phyloP scores from a whole-genome alignment of 176 grass and related monocot species.

The Hsuehochloa calcarea region DNA sequence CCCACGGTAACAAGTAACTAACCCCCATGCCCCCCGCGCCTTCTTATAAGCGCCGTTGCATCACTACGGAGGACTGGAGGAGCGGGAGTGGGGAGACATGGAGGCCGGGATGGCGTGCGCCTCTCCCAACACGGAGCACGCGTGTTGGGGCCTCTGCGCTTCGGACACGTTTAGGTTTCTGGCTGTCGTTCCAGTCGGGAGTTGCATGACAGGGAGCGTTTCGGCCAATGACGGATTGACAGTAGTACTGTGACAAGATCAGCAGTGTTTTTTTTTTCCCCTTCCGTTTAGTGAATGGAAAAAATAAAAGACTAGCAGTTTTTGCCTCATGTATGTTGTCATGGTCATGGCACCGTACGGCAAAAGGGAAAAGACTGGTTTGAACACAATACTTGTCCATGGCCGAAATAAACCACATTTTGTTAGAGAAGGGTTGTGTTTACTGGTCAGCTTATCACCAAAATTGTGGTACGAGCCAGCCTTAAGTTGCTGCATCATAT shows the following conservation, averaged over 20 bases:
- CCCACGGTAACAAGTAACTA: conserved; percentile 17
- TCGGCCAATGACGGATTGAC: too few relatives aligned
- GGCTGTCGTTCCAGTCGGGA: neutral
- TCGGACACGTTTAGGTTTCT: neutral
- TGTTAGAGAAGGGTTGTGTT: too few relatives aligned
- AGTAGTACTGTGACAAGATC: neutral
- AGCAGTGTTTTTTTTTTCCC: neutral
- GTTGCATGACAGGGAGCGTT: neutral
- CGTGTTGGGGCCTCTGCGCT: neutral
- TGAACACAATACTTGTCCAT: too few relatives aligned
- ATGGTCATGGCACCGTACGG: too few relatives aligned
- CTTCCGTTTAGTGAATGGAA: too few relatives aligned
- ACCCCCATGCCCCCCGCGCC: neutral
- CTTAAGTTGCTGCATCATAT: too few relatives aligned
- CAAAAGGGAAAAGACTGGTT: too few relatives aligned
- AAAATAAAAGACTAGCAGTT: neutral
- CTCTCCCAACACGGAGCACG: neutral
- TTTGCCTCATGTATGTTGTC: neutral
- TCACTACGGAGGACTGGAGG: neutral
- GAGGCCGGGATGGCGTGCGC: neutral
- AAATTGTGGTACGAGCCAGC: too few relatives aligned
- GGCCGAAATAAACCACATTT: too few relatives aligned
- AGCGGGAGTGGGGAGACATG: neutral
- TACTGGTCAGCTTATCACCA: too few relatives aligned
- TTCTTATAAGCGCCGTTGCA: conserved; percentile 17